Conservation (phyloP, 352 stramenopile species). For the Pythium phragmitis region DNA sequence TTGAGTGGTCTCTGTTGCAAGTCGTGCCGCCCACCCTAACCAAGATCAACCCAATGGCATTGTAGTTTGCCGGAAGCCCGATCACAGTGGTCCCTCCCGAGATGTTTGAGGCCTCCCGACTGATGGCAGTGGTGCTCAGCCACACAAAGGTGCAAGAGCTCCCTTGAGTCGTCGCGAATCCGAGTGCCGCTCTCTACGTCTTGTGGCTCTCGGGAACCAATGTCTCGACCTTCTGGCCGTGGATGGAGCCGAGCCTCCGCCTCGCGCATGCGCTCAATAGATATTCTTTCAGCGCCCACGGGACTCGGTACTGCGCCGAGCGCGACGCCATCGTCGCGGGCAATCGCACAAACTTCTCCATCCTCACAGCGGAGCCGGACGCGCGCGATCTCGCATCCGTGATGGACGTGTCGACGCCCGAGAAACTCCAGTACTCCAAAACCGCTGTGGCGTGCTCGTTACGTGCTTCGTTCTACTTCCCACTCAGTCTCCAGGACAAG, state of each 20-base stretch:
- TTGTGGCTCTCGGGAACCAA: conserved; percentile 1
- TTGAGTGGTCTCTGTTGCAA: background rate
- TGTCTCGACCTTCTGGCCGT: conserved; percentile 7
- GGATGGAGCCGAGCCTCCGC: background rate
- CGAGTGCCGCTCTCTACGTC: background rate
- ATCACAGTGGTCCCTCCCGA: background rate
- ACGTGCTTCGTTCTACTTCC: no score
- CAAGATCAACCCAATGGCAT: background rate
- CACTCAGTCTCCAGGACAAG: no score
- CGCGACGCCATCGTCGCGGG: background rate
- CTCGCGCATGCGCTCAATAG: background rate
- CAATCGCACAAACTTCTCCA: background rate
- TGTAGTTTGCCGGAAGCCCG: background rate
- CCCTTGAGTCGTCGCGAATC: background rate
- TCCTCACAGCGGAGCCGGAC: no score
- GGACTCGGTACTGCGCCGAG: conserved; percentile 6
- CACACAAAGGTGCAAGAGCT: conserved; percentile 2
- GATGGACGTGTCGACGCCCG: conserved; percentile 12
- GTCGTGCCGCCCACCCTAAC: background rate
- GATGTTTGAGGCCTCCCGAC: conserved; percentile 1
- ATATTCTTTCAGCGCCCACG: background rate
- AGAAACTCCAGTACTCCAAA: background rate
- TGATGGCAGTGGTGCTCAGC: background rate
- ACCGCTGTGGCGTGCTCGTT: no score
- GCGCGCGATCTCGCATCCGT: background rate